Evolutionary conservation across 2,329 filamentous ascomycete genomes (phyloP).

Genomic region (Fusarium bulbicola): DNA sequence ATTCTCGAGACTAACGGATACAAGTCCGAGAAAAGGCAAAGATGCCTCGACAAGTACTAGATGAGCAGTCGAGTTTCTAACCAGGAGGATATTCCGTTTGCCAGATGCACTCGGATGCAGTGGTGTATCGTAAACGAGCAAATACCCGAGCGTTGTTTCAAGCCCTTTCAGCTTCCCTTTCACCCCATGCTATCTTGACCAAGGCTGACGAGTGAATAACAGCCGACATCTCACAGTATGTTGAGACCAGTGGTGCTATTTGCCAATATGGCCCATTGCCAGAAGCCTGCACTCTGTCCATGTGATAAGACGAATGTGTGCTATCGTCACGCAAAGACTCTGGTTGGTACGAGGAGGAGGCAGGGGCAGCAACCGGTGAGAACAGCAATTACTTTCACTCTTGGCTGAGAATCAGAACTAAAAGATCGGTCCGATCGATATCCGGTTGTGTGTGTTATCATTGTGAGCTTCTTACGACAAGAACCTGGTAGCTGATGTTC

Average conservation of each 20-base stretch:
- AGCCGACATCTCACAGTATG: neutral
- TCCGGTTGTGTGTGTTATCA: constrained; percentile 16
- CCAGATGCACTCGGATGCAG: constrained; percentile 13
- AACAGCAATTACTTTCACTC: constrained; percentile 31
- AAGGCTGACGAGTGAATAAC: constrained; percentile 33
- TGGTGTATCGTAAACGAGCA: constrained; percentile 21
- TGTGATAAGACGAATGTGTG: constrained; percentile 39
- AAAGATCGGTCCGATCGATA: constrained; percentile 36
- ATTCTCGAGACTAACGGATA: constrained; percentile 1
- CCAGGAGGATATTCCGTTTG: constrained; percentile 15
- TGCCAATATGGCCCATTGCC: neutral
- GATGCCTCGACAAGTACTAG: constrained; percentile 11
- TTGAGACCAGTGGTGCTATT: constrained; percentile 1
- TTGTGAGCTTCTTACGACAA: constrained; percentile 10
- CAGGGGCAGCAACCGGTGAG: constrained; percentile 43
- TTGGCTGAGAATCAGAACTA: constrained; percentile 10
- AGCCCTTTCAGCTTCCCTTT: constrained; percentile 2
- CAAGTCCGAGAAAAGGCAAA: constrained; percentile 15
- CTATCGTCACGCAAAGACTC: constrained; percentile 40
- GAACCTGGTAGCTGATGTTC: neutral
- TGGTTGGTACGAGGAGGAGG: constrained; percentile 40
- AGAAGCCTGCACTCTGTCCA: constrained; percentile 16
- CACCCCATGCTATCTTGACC: constrained; percentile 15
- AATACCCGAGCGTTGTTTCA: neutral
- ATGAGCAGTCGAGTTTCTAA: constrained; percentile 10